Conservation (phyloP, 2,329 filamentous ascomycete genomes). For the Exophiala mesophila region DNA sequence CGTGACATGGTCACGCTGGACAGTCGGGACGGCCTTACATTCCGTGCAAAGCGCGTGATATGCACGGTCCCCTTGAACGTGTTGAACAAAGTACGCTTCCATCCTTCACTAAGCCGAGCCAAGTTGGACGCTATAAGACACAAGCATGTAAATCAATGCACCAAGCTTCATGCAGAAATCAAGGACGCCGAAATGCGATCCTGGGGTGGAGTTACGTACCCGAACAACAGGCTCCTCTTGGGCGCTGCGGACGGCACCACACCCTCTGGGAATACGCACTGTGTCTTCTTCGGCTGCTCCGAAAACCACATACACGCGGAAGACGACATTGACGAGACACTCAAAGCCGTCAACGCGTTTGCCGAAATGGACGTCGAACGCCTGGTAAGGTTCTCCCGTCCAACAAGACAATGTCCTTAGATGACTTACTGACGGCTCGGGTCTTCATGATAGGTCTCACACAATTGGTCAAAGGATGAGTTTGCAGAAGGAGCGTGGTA, state of each 20-base stretch:
- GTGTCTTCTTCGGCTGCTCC: slow-evolving; percentile 44
- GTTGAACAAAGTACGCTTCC: slow-evolving; percentile 38
- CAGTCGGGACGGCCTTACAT: slow-evolving; percentile 31
- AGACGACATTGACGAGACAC: slow-evolving; percentile 35
- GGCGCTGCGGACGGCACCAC: slow-evolving; percentile 44
- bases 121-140: slow-evolving; percentile 36
- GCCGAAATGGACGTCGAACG: slow-evolving; percentile 29
- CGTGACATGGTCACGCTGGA: slow-evolving; percentile 32
- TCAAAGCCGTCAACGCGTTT: slow-evolving; percentile 33
- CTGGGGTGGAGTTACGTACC: slow-evolving; percentile 42
- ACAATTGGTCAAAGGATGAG: slow-evolving; percentile 47
- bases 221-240: slow-evolving; percentile 42
- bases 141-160: slow-evolving; percentile 44
- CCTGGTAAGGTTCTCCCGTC: too few relatives aligned
- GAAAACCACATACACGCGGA: slow-evolving; percentile 43
- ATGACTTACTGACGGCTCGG: background rate
- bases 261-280: slow-evolving; percentile 43
- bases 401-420: too few relatives aligned
- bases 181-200: slow-evolving; percentile 39
- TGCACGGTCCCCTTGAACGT: slow-evolving; percentile 45
- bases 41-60: slow-evolving; percentile 34
- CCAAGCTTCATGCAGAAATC: slow-evolving; percentile 46
- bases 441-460: too few relatives aligned
- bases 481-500: slow-evolving; percentile 44
- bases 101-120: slow-evolving; percentile 34